A percentile compares a stretch with the other conserved stretches of the same genome.
phyloP scores from a whole-genome alignment of 2,329 filamentous ascomycete genomes.

The Daldinia eschscholtzii region DNA sequence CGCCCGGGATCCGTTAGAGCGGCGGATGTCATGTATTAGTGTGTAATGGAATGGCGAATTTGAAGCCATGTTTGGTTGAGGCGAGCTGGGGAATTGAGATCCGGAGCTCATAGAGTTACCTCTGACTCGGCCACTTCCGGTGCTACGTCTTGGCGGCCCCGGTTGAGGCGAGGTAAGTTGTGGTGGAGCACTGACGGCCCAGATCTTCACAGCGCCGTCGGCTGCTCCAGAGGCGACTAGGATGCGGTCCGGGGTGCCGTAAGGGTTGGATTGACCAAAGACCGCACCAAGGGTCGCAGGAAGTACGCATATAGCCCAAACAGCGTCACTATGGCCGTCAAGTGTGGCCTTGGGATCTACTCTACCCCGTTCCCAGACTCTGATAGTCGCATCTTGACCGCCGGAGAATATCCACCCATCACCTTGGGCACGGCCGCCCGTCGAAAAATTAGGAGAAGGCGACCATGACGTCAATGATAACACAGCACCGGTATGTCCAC shows the following conservation, averaged over 20 bases:
- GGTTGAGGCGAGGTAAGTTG: slow-evolving; percentile 85
- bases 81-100: slow-evolving; percentile 89
- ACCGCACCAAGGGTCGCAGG: slow-evolving; percentile 84
- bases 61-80: slow-evolving; percentile 88
- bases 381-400: slow-evolving; percentile 90
- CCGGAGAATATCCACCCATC: slow-evolving; percentile 99
- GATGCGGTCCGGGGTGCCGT: slow-evolving; percentile 86
- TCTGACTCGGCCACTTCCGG: slow-evolving; percentile 78
- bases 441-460: slow-evolving; percentile 87
- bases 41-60: slow-evolving; percentile 89
- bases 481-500: slow-evolving; percentile 91
- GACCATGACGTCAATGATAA: slow-evolving; percentile 89
- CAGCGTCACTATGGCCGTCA: slow-evolving; percentile 93
- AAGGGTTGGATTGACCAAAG: slow-evolving; percentile 80
- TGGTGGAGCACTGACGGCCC: slow-evolving; percentile 92
- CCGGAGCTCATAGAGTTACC: slow-evolving; percentile 96
- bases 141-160: slow-evolving; percentile 69
- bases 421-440: slow-evolving; percentile 86
- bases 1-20: slow-evolving; percentile 72
- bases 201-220: slow-evolving; percentile 91
- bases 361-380: slow-evolving; percentile 94
- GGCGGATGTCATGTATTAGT: slow-evolving; percentile 86
- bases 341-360: slow-evolving; percentile 96
- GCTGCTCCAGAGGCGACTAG: slow-evolving; percentile 91
- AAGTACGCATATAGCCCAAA: slow-evolving; percentile 94